Base-by-base conservation (phyloP, 495 filamentous ascomycete species). In the Xylaria intraflava region DNA sequence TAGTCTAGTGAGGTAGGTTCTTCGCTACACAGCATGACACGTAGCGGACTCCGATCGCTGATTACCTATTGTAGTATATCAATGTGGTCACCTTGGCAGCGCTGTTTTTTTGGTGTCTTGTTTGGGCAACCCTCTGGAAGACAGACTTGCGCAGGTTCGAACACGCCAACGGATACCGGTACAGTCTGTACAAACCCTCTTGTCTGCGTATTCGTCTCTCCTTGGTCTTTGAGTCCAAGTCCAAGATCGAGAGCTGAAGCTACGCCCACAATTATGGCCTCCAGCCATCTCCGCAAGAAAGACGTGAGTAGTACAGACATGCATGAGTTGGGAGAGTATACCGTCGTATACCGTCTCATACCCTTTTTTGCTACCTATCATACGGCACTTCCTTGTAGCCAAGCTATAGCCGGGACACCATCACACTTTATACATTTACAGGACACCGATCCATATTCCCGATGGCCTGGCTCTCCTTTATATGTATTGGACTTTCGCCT, bases 251-350 rank as follows among this genome's bases (percentile, higher is more conserved):
- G n/a, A 51, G 19, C 38, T 51, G 20, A 17, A 45, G 19, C 11
- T 8, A 30, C 12, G 49, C 40, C 50, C 41, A 53, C 42, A 53
- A 23, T 49, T 42, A 22, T 24, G 44, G 26, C 3, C 52, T 45
- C 22, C 41, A 36, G 35, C 44, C 44, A 27, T 48, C 17, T 16
- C 51, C 49, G 52, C 52, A 49, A 48, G 52, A 33, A 43, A 47
- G 43, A 48, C 23, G 12, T 24, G 17, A 49, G 38, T 49, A 49
- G 52, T 55, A 45, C 52, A 55, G 52, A 35, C 49, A 55, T 55
- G 52, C 52, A 55, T 48, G 52, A 55, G 52, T 48, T 55, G 27
- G 29, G 45, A 40, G 35, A 49, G 31, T n/a, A n/a, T n/a, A n/a
- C n/a, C n/a, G n/a, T n/a, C n/a, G n/a, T n/a, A n/a, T 26, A 36